Evolutionary conservation across 495 filamentous ascomycete species (phyloP).

Genomic region (Astrocystis sublimbata): DNA sequence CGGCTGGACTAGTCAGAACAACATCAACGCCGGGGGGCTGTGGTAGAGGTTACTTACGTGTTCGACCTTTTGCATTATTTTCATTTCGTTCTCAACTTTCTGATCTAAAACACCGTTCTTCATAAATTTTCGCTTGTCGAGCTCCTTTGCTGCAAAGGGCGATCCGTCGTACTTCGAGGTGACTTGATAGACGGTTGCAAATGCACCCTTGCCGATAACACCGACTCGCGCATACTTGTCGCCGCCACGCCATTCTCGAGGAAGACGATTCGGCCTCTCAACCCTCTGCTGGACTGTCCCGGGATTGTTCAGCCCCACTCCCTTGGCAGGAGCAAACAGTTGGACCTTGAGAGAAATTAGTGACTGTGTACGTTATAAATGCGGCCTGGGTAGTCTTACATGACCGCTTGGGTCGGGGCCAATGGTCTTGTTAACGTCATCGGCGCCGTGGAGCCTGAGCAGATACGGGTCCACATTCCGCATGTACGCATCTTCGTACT

Average conservation of each 20-base stretch:
- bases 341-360: constrained; percentile 28
- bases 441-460: constrained; percentile 20
- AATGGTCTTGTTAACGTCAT: constrained; percentile 42
- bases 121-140: constrained; percentile 85
- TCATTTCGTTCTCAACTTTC: constrained; percentile 92
- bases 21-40: constrained; percentile 1
- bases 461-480: constrained; percentile 61
- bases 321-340: constrained; percentile 26
- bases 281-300: not conserved
- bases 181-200: constrained; percentile 87
- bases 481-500: constrained; percentile 55
- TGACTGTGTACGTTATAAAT: not conserved
- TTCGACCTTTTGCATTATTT: constrained; percentile 78
- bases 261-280: constrained; percentile 27
- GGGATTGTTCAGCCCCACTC: not conserved
- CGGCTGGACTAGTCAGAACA: constrained; percentile 52
- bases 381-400: constrained; percentile 29
- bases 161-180: constrained; percentile 76
- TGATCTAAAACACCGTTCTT: constrained; percentile 81
- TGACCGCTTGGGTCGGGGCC: constrained; percentile 49
- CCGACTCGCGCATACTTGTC: constrained; percentile 78
- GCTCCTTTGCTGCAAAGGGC: constrained; percentile 84
- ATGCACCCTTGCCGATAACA: constrained; percentile 86
- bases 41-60: constrained; percentile 62
- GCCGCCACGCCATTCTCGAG: constrained; percentile 74